Evolutionary conservation across 1,284 basidiomycete genomes (phyloP), one percentile per base, ranked within the genome.

Genomic region (Agaricales sp.): DNA sequence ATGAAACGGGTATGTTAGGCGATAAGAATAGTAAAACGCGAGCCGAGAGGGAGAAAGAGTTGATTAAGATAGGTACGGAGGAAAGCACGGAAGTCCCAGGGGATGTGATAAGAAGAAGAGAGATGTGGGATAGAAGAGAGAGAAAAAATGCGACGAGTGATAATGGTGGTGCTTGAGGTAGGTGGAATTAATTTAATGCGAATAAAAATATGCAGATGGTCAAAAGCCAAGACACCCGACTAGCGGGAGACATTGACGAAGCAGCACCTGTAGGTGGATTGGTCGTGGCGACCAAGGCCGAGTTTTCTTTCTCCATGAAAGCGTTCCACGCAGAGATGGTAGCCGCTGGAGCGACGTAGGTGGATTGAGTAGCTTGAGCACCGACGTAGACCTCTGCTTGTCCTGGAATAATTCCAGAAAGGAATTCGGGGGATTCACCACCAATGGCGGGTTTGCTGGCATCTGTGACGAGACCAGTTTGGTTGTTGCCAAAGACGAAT

Each of bases 291-390:
- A 30, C 6, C 26, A 30, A 6, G 26, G 26, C 14, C 26, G 26
- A 30, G 26, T 30, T 30, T 14, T 30, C 26, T 30, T 30, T 14
- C 14, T 30, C 52, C 0, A 73, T 63, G 50, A 70, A 76, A 1
- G 60, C 54, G 38, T 70, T 60, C 82, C 82, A 85, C 1, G 78
- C 76, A 8, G 69, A 69, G 38, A 76, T 66, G 1, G 78, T 82
- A 0, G 73, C 72, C 1, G 66, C 59, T 12, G 78, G 77, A 53
- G 70, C 77, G 16, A 73, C 61, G 53, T 73, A 74, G 3, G 73
- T 77, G 13, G 71, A 75, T 46, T 65, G 66, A 4, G 70, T 67
- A 0, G 67, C 70, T 21, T 18, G 12, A 2, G 67, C 63, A 1
- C 77, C 78, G 47, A 73, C 73, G 50, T 71, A 76, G n/a, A 82